Conservation (phyloP, 441 rosid species). For the Arabidopsis hybrid region DNA sequence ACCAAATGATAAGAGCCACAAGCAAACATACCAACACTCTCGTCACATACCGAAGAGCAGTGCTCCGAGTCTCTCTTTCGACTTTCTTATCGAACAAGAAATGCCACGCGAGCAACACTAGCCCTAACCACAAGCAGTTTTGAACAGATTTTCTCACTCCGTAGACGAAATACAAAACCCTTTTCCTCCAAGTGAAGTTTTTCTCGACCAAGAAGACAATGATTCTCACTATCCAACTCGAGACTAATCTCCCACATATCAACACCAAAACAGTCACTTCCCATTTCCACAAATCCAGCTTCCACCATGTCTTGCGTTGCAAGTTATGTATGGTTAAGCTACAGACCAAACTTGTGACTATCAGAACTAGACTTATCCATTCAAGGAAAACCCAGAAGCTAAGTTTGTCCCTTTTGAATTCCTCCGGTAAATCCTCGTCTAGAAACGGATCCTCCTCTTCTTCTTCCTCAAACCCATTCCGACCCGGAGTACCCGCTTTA, state of each 20-base stretch:
- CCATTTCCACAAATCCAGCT: conserved; percentile 65
- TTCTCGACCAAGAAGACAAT: conserved; percentile 58
- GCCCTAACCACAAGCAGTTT: conserved; percentile 66
- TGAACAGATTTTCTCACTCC: conserved; percentile 65
- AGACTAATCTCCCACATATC: conserved; percentile 72
- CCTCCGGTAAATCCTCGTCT: conserved; percentile 63
- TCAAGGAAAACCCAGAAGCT: conserved; percentile 54
- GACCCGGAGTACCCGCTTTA: conserved; percentile 37
- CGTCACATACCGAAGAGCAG: conserved; percentile 50
- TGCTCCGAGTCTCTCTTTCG: conserved; percentile 49
- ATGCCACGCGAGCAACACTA: conserved; percentile 69
- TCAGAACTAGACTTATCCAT: conserved; percentile 58
- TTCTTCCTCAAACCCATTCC: conserved; percentile 49
- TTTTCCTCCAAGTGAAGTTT: conserved; percentile 57
- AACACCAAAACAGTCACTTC: conserved; percentile 58
- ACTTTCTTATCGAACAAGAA: conserved; percentile 60
- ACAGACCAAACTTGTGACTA: conserved; percentile 54
- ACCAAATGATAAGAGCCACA: conserved; percentile 62
- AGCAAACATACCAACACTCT: conserved; percentile 59
- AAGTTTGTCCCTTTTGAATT: conserved; percentile 55
- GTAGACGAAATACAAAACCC: conserved; percentile 72
- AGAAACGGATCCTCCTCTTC: conserved; percentile 61
- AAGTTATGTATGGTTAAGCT: conserved; percentile 49
- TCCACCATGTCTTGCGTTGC: conserved; percentile 52
- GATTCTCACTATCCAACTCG: conserved; percentile 65